phyloP scores from a whole-genome alignment of 106 monocot genomes.

The Dioscorea dumetorum region DNA sequence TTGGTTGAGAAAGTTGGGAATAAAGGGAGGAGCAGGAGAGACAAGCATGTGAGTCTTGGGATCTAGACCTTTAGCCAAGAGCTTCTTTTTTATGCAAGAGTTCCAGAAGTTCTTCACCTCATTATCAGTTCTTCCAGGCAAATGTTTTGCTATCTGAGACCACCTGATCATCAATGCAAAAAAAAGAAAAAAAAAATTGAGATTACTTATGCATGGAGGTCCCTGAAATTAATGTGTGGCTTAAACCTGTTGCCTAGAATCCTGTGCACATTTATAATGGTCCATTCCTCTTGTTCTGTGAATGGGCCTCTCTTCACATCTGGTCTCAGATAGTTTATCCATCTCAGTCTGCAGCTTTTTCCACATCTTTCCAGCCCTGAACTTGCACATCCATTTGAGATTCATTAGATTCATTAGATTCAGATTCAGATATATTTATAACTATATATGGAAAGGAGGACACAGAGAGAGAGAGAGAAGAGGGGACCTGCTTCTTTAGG shows the following conservation, averaged over 20 bases:
- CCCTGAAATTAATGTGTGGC: too few species aligned
- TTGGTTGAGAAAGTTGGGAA: slow-evolving; percentile 16
- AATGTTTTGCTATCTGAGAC: slow-evolving; percentile 83
- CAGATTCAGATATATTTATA: too few species aligned
- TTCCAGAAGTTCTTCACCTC: slow-evolving; percentile 90
- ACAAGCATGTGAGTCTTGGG: slow-evolving; percentile 85
- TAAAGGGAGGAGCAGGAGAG: slow-evolving; percentile 22
- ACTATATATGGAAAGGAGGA: too few species aligned
- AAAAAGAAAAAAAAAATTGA: not conserved
- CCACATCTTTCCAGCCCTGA: slow-evolving; percentile 68
- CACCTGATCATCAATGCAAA: slow-evolving; percentile 28
- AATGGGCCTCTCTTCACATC: slow-evolving; percentile 66
- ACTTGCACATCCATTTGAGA: not conserved
- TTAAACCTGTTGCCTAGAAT: slow-evolving; percentile 66
- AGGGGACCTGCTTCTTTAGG: slow-evolving; percentile 51
- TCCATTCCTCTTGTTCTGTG: slow-evolving; percentile 53
- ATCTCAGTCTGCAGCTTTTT: slow-evolving; percentile 71
- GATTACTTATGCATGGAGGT: not conserved
- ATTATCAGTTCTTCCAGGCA: slow-evolving; percentile 74
- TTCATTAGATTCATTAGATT: too few species aligned
- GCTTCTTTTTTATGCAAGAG: slow-evolving; percentile 80
- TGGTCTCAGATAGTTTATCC: slow-evolving; percentile 74
- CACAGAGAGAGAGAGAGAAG: slow-evolving; percentile 6
- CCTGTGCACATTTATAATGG: slow-evolving; percentile 73
- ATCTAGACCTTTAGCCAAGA: slow-evolving; percentile 74